phyloP scores from a whole-genome alignment of 371 early-diverging fungal species.

The Funneliformis caledonium region DNA sequence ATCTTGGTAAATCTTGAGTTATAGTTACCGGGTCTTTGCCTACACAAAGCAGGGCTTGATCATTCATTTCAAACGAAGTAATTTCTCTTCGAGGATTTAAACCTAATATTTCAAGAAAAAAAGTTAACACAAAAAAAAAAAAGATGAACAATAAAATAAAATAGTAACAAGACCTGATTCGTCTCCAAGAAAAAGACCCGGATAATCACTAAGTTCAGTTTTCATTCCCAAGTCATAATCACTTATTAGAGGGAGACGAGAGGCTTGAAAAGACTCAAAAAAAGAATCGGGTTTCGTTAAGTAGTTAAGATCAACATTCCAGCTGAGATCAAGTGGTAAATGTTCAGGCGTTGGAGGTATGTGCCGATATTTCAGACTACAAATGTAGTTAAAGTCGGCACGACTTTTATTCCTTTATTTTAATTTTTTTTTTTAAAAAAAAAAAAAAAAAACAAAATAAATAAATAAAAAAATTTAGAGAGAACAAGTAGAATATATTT shows the following conservation, averaged over 20 bases:
- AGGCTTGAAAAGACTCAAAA: not conserved
- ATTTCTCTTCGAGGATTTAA: not conserved
- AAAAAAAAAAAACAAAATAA: no score
- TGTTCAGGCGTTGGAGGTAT: not conserved
- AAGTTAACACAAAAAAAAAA: not conserved
- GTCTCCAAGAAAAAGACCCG: not conserved
- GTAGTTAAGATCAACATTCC: conserved; percentile 16
- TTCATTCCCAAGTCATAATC: conserved; percentile 15
- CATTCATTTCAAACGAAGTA: conserved; percentile 1
- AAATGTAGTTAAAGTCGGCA: conserved; percentile 15
- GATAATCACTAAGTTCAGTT: not conserved
- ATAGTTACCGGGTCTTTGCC: conserved; percentile 1
- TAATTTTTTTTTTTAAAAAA: no score
- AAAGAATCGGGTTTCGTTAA: not conserved
- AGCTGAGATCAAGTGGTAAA: conserved; percentile 4
- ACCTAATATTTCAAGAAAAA: not conserved
- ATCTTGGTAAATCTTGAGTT: not conserved
- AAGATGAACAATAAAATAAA: not conserved
- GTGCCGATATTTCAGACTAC: conserved; percentile 21
- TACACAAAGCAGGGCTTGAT: not conserved
- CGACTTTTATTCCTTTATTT: not conserved
- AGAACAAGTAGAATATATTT: not conserved
- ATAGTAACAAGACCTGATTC: not conserved
- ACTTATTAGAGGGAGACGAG: not conserved
- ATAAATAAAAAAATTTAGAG: not conserved